These are phyloP conservation scores for Leptographium galeiforme DNA, from an alignment of 2,329 filamentous ascomycete species.

Conservation along the genomic window DNA sequence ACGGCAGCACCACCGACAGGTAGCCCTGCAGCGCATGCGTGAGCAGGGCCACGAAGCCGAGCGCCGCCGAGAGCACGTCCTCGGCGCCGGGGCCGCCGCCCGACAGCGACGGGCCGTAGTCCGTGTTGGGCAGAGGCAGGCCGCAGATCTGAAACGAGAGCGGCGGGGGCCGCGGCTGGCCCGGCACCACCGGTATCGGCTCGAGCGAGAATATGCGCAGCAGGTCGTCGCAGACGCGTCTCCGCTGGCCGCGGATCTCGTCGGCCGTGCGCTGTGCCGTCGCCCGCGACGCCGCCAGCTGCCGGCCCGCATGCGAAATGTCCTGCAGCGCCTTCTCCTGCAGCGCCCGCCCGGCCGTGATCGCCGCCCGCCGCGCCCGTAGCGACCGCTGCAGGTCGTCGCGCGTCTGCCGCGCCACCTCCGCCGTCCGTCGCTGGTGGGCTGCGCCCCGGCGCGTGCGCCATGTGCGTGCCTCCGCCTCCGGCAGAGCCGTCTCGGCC, in stretches of 20 bases:
- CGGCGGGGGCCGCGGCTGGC: conserved; percentile 31
- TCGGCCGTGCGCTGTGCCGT: conserved; percentile 45
- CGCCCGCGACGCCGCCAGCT: conserved; percentile 41
- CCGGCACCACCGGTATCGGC: conserved; percentile 27
- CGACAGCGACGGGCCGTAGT: conserved; percentile 42
- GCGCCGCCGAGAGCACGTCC: conserved; percentile 62
- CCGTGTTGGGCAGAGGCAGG: conserved; percentile 66
- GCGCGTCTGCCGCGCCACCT: conserved; percentile 45
- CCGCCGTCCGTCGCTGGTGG: conserved; percentile 52
- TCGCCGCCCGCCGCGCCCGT: conserved; percentile 49
- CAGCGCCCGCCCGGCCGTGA: conserved; percentile 45
- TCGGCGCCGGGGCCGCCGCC: conserved; percentile 24
- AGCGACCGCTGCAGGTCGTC: conserved; percentile 58
- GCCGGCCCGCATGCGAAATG: conserved; percentile 45
- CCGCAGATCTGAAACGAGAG: conserved; percentile 76
- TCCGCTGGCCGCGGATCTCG: conserved; percentile 69
- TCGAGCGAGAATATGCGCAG: conserved; percentile 68
- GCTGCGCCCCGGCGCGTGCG: conserved; percentile 42
- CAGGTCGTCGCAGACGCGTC: conserved; percentile 78
- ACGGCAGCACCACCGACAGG: conserved; percentile 64
- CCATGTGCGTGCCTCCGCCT: conserved; percentile 34
- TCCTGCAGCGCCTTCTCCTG: conserved; percentile 47
- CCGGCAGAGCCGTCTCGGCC: conserved; percentile 27
- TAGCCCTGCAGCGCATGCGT: conserved; percentile 71
- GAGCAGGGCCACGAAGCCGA: conserved; percentile 68